Conservation (phyloP, 2,329 filamentous ascomycete genomes). For the Didymella sp. region DNA sequence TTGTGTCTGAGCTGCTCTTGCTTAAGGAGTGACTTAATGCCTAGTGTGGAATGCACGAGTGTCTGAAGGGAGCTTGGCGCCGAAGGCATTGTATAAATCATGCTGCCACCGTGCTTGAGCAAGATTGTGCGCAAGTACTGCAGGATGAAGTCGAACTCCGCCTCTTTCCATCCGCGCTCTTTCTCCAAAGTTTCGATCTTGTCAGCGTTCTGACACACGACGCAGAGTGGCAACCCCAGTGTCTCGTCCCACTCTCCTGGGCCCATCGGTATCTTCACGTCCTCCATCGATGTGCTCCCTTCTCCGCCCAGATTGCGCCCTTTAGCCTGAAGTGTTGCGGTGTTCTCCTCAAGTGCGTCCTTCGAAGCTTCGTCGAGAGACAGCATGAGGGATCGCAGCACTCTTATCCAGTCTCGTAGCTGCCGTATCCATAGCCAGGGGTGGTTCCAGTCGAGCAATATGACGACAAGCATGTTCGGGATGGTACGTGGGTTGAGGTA, state of each 20-base stretch:
- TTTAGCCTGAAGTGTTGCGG: slow-evolving; percentile 76
- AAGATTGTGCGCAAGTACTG: slow-evolving; percentile 91
- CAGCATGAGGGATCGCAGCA: slow-evolving; percentile 78
- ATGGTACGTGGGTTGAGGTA: slow-evolving; percentile 84
- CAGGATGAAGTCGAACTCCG: slow-evolving; percentile 93
- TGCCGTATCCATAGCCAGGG: slow-evolving; percentile 93
- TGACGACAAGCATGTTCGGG: slow-evolving; percentile 82
- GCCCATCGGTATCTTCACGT: slow-evolving; percentile 72
- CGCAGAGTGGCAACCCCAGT: slow-evolving; percentile 83
- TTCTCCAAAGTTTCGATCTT: slow-evolving; percentile 91
- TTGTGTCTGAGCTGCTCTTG: slow-evolving; percentile 64
- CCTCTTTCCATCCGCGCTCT: slow-evolving; percentile 91
- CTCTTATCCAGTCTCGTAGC: slow-evolving; percentile 85
- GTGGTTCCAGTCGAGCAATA: slow-evolving; percentile 94
- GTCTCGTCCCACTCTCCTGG: slow-evolving; percentile 94
- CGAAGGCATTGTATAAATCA: slow-evolving; percentile 54
- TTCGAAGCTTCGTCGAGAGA: slow-evolving; percentile 79
- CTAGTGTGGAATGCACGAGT: slow-evolving; percentile 83
- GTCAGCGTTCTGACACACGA: slow-evolving; percentile 96
- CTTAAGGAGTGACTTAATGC: slow-evolving; percentile 79
- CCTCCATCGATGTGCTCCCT: slow-evolving; percentile 39
- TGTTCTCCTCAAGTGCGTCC: slow-evolving; percentile 84
- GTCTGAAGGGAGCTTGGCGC: slow-evolving; percentile 78
- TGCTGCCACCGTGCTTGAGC: slow-evolving; percentile 73
- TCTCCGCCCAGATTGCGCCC: slow-evolving; percentile 39